These are phyloP conservation scores for Suillus plorans DNA, from an alignment of 768 basidiomycete genomes.

Conservation along the genomic window DNA sequence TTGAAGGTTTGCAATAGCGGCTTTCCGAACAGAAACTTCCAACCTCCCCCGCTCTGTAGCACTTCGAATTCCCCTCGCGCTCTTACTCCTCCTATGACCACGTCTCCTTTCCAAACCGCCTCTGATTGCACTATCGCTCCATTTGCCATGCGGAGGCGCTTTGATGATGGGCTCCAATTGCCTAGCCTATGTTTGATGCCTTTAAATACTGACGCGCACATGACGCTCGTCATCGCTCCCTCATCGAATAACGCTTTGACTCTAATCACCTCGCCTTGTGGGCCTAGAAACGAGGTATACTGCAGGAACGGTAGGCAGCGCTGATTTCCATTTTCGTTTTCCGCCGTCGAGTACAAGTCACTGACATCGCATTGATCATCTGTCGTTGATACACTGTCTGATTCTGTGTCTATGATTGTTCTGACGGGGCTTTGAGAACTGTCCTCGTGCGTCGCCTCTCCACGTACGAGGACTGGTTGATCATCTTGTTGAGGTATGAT, in stretches of 20 bases:
- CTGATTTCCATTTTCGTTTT: not conserved
- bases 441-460: not conserved
- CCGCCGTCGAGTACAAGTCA: not conserved
- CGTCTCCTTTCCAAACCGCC: not conserved
- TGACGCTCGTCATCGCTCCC: constrained; percentile 18
- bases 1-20: constrained; percentile 21
- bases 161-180: not conserved
- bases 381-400: not conserved
- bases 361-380: not conserved
- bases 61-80: not conserved
- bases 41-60: constrained; percentile 10
- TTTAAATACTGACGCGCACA: not conserved
- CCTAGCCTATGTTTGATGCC: not conserved
- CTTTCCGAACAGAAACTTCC: constrained; percentile 31
- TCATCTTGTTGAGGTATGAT: not conserved
- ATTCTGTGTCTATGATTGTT: not conserved
- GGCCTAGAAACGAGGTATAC: not conserved
- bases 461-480: not conserved
- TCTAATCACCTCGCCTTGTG: constrained; percentile 14
- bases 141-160: not conserved
- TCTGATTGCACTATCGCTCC: not conserved
- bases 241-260: constrained; percentile 23
- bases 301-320: not conserved
- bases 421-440: not conserved
- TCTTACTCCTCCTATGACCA: not conserved